Percentiles rank a stretch among this genome's conserved stretches.
Conservation (phyloP, 305 asterid genomes). For the Andrographis paniculata region DNA sequence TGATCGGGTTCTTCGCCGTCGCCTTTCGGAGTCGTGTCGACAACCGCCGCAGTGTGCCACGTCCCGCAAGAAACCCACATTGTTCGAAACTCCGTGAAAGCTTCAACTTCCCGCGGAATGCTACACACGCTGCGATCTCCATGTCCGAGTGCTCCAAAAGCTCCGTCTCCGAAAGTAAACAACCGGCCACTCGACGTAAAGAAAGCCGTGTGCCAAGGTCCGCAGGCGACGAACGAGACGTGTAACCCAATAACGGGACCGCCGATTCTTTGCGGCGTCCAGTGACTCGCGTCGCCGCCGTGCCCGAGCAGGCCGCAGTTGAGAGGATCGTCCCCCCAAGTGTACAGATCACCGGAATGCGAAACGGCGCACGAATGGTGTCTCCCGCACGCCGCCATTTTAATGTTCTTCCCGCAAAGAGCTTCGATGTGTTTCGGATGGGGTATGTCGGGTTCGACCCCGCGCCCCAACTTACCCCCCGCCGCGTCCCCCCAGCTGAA, state of each 20-base stretch:
- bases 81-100: conserved; percentile 46
- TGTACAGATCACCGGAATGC: conserved; percentile 69
- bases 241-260: conserved; percentile 58
- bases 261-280: conserved; percentile 67
- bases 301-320: conserved; percentile 71
- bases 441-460: conserved; percentile 50
- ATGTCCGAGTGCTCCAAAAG: conserved; percentile 90
- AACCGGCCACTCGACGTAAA: conserved; percentile 47
- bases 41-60: conserved; percentile 94
- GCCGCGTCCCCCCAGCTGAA: conserved; percentile 92
- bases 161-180: conserved; percentile 75
- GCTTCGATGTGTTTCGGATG: conserved; percentile 55
- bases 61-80: conserved; percentile 72
- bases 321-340: conserved; percentile 73
- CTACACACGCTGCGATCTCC: conserved; percentile 33
- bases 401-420: conserved; percentile 50
- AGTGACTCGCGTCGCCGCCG: conserved; percentile 58
- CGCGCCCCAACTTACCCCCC: conserved; percentile 87
- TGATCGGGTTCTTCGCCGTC: conserved; percentile 20
- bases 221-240: conserved; percentile 73
- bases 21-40: conserved; percentile 24
- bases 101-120: conserved; percentile 63
- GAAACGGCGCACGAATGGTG: conserved; percentile 81
- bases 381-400: conserved; percentile 70
- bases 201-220: conserved; percentile 88